Base-by-base conservation (phyloP, 2,329 filamentous ascomycete genomes). In the Monosporascus sp. region DNA sequence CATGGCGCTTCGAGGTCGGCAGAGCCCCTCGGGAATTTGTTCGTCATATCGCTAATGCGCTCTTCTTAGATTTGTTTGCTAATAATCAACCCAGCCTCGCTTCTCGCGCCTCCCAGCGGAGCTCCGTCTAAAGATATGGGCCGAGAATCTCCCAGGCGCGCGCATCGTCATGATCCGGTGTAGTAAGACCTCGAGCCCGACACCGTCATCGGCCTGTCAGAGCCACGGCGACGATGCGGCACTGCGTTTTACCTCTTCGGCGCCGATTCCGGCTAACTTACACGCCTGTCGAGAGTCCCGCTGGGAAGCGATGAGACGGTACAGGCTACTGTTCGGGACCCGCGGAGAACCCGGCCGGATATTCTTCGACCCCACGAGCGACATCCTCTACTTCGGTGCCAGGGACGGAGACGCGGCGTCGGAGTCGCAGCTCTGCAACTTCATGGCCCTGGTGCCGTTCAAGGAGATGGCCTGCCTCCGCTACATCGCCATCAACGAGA, bases 361-460 rank as follows among this genome's bases (percentile, higher is more conserved):
- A 34, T 71, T 72, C 56, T 74, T 80, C 59, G 72, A 75, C 55
- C 66, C 70, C 0, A 50, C 59, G 16, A 60, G 60, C 49, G 77
- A 80, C 54, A 69, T 76, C n/a, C 66, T 80, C 50, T 79, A 75
- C 61, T 78, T 80, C 57, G 76, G 76, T 37, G 69, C 72, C 11
- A 68, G 73, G 34, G 62, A 72, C 26, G 76, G 75, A 50, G 74
- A 71, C 64, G 75, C 75, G 70, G 74, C 73, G 20, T 69, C 75
- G 49, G 70, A 73, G 52, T 69, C 75, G 6, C 71, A 78, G 56
- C 74, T 80, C 52, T 69, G 70, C 49, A 75, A 74, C 16, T 71
- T 71, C 59, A 69, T 79, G 64, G 63, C 70, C 50, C 67, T 78
- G 61, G 74, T 71, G 57, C 66, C 69, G 44, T 71, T 68, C 6